Evolutionary conservation across 495 filamentous ascomycete species (phyloP), one percentile per base, ranked within the genome.

Genomic region (Tuber aestivum): DNA sequence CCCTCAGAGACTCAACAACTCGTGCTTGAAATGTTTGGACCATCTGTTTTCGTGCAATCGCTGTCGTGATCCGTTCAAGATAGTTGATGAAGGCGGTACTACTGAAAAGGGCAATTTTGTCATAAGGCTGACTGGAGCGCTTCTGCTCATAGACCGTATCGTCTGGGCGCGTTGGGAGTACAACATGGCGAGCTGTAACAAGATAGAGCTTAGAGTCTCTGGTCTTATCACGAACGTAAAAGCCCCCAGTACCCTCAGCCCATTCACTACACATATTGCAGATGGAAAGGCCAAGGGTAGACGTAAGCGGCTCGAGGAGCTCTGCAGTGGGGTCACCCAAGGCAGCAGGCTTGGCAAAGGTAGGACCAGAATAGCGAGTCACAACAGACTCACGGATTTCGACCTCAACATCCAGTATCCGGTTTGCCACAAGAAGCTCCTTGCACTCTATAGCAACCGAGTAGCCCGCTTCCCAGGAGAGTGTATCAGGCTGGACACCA

Each of bases 281-380:
- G 5, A 56, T 56, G 1, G 16, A 27, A 2, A 12, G 23, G 12
- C 48, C 23, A n/a, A 56, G 23, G 8, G 23, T 56, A 3, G 23
- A 27, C 0, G 48, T 56, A 0, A 56, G 23, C 0, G 48, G 48
- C 5, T 56, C 48, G 1, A 56, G 48, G 0, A 56, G 21, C 20
- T 21, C 8, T 12, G 48, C 23, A 56, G 48, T 56, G 1, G 48
- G 48, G 23, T 27, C 7, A 12, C 1, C 10, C 0, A 23, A 27
- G 7, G 0, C 0, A n/a, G 7, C 21, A 8, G 45, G 45, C 0
- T 5, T 23, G 0, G 1, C 20, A 0, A 50, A 7, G 1, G 0
- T n/a, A 1, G 48, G 48, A 1, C 48, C 23, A 12, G 27, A 0
- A 8, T 56, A 27, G 23, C 48, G 23, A 5, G 48, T 56, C 21